Base-by-base conservation (phyloP, 2,329 filamentous ascomycete genomes). In the Diplodia intermedia region DNA sequence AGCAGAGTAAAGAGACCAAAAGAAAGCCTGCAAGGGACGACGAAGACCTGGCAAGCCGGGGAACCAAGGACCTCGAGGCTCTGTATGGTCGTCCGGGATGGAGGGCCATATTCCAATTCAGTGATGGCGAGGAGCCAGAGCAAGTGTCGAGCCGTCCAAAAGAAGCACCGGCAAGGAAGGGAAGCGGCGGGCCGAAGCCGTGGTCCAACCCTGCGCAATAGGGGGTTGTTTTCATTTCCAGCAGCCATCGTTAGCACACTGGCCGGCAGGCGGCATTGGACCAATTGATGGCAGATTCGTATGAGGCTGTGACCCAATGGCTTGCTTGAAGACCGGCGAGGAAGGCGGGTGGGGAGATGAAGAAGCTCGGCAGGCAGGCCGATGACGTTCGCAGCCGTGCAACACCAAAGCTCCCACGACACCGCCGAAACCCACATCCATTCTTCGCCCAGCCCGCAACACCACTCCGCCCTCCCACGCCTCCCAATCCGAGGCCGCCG, bases 321-420 rank as follows among this genome's bases (percentile, higher is more conserved):
- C 50, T 53, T 53, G 50, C 26, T 8, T 53, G 50, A 31, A 26
- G 15, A 31, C 23, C 14, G 14, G 14, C 23, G 50, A 18, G 23
- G 14, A 20, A 12, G 50, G 50, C 20, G 50, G 15, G 50, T 3
- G 20, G 23, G 12, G 50, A 29, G 50, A 20, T 31, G 23, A 15
- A 26, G 50, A 8, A 53, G 50, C 50, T 53, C 50, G 50, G 50
- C 50, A 15, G 14, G 20, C 6, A 15, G 14, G 20, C 6, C 50
- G 50, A 53, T 53, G 50, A 53, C 50, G 50, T 53, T 31, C 50
- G 23, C 23, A 14, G 50, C 12, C 11, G 12, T 31, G 50, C 50
- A 53, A 53, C 50, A 53, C 50, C 50, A 33, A 18, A 60, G 56
- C 56, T 60, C 14, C 56, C 38, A 31, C 56, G 23, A 60, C 56